Base-by-base conservation (phyloP, 176 grass and related monocot genomes). In the Miscanthus lutarioriparius region DNA sequence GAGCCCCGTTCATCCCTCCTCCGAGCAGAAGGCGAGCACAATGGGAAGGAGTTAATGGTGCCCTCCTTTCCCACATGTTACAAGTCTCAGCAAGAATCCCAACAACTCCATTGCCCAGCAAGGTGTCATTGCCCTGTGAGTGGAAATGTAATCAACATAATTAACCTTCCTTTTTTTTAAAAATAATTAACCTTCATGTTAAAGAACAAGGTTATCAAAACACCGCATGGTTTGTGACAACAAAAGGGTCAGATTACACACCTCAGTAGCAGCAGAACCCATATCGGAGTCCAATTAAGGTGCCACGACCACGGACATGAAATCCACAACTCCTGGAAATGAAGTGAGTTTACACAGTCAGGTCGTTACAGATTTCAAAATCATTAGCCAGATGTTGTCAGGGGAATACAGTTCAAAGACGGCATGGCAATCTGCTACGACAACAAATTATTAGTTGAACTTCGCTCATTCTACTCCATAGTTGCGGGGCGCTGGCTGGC, bases 21-120 rank as follows among this genome's bases (percentile, higher is more conserved):
- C 92, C 70, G 27, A 92, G 81, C 75, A 98, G 74, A 78, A 98
- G 96, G 11, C 93, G 93, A 22, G 92, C 89, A 22, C 96, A 95
- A 43, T 98, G 93, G 8, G 93, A 89, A 43, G 96, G 93, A 85
- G 87, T 93, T 84, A 98, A 80, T 1, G 96, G 96, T 4, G 58
- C 81, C 75, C 96, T 90, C 85, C 96, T 92, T 74, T 98, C 96
- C 96, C 96, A 98, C 83, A 95, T 95, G 20, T 95, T 98, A 68
- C 89, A 89, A 11, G 96, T 89, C 80, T 98, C 93, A 0, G 93
- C 89, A 59, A 98, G 89, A 38, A 98, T 84, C 0, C 93, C 96
- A 63, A 98, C 84, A 30, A 95, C 89, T 87, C 91, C 93, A 84
- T 98, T 98, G 40, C 96, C 96, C 83, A 95, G 48, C 81, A 98